Evolutionary conservation across 768 basidiomycete genomes (phyloP).

Genomic region (Lanmaoa rubissima): DNA sequence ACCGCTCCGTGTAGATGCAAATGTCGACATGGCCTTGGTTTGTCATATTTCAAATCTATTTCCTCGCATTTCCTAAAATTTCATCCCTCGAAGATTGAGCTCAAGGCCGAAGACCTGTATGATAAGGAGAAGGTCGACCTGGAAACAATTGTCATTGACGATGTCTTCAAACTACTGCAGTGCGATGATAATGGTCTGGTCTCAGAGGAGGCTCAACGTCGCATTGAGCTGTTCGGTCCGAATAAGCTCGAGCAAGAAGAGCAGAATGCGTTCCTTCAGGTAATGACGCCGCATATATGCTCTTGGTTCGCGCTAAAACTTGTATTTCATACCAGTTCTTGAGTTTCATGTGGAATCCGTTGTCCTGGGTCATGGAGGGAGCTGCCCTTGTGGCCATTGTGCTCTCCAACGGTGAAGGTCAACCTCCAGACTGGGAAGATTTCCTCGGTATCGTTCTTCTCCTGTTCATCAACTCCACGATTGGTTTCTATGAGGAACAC

Average conservation of each 20-base stretch:
- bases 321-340: conserved; percentile 54
- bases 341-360: conserved; percentile 99
- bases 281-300: conserved; percentile 26
- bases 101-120: conserved; percentile 91
- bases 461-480: conserved; percentile 90
- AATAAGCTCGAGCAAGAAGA: conserved; percentile 93
- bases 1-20: conserved; percentile 55
- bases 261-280: conserved; percentile 89
- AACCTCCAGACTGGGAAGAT: conserved; percentile 95
- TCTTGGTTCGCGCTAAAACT: neutral
- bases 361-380: conserved; percentile 99
- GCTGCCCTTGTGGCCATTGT: conserved; percentile 93
- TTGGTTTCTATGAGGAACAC: conserved; percentile 98
- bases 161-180: conserved; percentile 95
- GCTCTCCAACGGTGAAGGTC: conserved; percentile 86
- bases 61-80: neutral
- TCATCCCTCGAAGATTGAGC: conserved; percentile 55
- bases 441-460: conserved; percentile 95
- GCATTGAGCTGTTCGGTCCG: conserved; percentile 91
- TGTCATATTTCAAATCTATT: conserved; percentile 19
- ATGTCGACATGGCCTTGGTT: conserved; percentile 83
- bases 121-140: conserved; percentile 99
- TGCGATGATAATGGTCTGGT: conserved; percentile 80
- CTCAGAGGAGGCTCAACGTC: conserved; percentile 71
- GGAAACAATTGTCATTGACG: conserved; percentile 94